Evolutionary conservation across 1,284 basidiomycete species (phyloP).

Genomic region (Amylostereum areolatum): DNA sequence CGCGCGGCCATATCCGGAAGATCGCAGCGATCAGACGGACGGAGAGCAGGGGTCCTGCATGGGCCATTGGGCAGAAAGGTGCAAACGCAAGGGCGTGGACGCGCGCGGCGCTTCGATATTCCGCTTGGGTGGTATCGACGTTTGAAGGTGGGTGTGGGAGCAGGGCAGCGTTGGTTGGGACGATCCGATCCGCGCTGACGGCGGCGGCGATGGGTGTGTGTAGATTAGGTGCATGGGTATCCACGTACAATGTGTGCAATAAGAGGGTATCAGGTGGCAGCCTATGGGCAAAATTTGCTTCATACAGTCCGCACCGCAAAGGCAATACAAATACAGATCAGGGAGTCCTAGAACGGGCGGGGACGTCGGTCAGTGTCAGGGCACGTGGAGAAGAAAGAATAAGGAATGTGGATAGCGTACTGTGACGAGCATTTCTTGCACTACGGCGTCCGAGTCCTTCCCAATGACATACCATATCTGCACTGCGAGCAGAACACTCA

Average conservation of each 20-base stretch:
- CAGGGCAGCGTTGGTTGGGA: no score
- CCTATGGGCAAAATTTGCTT: constrained; percentile 5
- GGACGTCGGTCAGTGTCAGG: constrained; percentile 11
- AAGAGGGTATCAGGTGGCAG: no score
- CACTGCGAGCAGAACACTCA: constrained; percentile 21
- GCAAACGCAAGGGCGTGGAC: no score
- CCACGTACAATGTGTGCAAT: no score
- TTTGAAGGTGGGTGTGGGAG: no score
- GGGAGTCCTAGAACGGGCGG: constrained; percentile 48
- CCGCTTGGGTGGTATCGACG: no score
- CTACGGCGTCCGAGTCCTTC: constrained; percentile 67
- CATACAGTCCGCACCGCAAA: constrained; percentile 57
- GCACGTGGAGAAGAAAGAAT: constrained; percentile 10
- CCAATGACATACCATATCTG: constrained; percentile 70
- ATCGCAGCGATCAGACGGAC: not conserved
- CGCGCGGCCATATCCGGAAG: not conserved
- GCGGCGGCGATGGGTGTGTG: no score
- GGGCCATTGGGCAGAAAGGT: not conserved
- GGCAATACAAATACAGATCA: constrained; percentile 73
- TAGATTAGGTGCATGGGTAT: no score
- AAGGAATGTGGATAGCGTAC: constrained; percentile 30
- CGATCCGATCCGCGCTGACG: no score
- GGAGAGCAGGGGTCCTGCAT: not conserved
- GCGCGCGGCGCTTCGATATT: no score
- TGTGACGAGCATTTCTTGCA: constrained; percentile 65